A percentile compares a stretch with the other conserved stretches of the same genome.
phyloP scores from a whole-genome alignment of 73 alveolate species.

The Strombidium stylifer region DNA sequence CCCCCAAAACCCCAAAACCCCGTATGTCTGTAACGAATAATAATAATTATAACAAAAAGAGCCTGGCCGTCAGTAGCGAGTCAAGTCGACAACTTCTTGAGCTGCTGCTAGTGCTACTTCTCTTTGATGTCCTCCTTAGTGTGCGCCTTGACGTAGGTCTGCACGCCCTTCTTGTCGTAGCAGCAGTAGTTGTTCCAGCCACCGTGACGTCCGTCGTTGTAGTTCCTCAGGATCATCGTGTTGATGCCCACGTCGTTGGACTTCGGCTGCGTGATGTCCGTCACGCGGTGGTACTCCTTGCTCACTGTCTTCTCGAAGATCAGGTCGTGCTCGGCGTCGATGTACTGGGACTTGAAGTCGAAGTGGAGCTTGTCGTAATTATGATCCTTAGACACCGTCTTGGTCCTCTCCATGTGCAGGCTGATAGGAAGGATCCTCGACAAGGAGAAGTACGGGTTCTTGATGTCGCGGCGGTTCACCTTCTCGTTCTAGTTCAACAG shows the following conservation, averaged over 20 bases:
- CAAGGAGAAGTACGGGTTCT: constrained; percentile 86
- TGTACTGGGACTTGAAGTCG: constrained; percentile 67
- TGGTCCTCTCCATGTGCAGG: constrained; percentile 58
- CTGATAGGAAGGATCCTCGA: constrained; percentile 81
- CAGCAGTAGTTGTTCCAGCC: constrained; percentile 86
- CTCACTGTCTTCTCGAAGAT: constrained; percentile 63
- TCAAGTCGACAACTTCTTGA: no score
- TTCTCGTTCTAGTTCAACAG: constrained; percentile 75
- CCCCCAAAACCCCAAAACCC: no score
- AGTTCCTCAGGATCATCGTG: constrained; percentile 86
- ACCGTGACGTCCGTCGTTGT: constrained; percentile 83
- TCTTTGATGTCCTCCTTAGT: not conserved
- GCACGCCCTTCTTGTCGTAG: constrained; percentile 45
- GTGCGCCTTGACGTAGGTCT: constrained; percentile 13
- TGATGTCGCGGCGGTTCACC: constrained; percentile 81
- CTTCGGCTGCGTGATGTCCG: constrained; percentile 42
- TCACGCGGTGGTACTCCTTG: constrained; percentile 77
- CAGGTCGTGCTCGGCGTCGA: constrained; percentile 75
- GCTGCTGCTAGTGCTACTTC: no score
- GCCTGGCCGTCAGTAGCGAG: no score
- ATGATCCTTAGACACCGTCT: constrained; percentile 44
- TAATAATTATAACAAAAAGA: no score
- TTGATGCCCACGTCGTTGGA: constrained; percentile 74
- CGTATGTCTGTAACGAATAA: no score
- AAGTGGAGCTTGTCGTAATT: constrained; percentile 43